Conservation (phyloP, 108 stramenopile genomes). For the Aurantiochytrium sp. region DNA sequence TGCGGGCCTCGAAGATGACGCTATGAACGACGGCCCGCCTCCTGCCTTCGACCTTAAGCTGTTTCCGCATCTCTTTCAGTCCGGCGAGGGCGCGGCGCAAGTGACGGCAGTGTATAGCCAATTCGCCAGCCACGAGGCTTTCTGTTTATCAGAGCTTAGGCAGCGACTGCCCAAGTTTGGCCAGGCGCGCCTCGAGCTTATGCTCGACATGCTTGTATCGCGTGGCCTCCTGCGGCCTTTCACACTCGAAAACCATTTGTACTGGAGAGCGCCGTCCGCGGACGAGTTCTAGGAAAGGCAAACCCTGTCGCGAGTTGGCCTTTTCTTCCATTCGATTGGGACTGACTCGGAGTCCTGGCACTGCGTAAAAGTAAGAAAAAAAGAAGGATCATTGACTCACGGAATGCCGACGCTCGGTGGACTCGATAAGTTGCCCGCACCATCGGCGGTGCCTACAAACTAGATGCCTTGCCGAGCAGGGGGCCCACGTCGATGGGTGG, state of each 20-base stretch:
- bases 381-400: no score
- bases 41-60: background rate
- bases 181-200: background rate
- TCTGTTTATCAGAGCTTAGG: background rate
- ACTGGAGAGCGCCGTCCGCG: background rate
- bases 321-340: no score
- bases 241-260: background rate
- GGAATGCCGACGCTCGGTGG: no score
- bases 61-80: conserved; percentile 3
- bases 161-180: background rate
- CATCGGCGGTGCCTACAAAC: no score
- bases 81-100: conserved; percentile 10
- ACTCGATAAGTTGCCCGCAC: no score
- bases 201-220: conserved; percentile 17
- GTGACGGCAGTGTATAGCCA: conserved; percentile 8
- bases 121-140: background rate
- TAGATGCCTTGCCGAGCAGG: no score
- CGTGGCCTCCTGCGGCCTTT: background rate
- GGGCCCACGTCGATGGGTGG: no score
- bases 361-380: no score
- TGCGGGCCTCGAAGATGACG: background rate
- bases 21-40: background rate
- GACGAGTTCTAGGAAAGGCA: background rate
- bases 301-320: no score
- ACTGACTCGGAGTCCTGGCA: no score